Evolutionary conservation across 78 protist species (phyloP).

Genomic region (Isochrysis galbana): DNA sequence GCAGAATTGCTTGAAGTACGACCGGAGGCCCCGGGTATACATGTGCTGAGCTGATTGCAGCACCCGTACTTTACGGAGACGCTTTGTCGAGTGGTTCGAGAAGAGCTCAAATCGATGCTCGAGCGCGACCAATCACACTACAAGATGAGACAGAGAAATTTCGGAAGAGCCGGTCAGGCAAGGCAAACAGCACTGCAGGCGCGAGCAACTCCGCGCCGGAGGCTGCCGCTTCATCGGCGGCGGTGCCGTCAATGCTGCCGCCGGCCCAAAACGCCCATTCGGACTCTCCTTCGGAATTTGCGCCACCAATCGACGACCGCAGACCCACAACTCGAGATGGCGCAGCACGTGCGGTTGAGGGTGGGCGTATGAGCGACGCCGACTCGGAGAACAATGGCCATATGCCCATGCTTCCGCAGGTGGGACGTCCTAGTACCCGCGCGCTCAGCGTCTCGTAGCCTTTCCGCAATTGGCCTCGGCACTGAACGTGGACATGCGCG

Average conservation of each 20-base stretch:
- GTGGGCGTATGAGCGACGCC: too few species aligned
- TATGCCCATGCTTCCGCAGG: not conserved
- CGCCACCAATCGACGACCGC: too few species aligned
- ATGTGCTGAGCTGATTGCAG: not conserved
- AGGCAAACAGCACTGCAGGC: too few species aligned
- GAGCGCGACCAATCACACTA: not conserved
- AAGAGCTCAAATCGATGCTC: not conserved
- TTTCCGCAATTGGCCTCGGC: constrained; percentile 5
- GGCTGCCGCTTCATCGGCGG: too few species aligned
- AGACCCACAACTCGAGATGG: too few species aligned
- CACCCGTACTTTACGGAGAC: constrained; percentile 20
- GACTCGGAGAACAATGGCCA: too few species aligned
- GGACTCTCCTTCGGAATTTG: too few species aligned
- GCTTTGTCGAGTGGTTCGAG: not conserved
- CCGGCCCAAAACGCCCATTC: too few species aligned
- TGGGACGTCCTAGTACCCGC: not conserved
- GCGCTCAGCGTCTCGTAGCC: constrained; percentile 5
- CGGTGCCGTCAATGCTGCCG: too few species aligned
- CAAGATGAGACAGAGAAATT: not conserved
- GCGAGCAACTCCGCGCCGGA: too few species aligned
- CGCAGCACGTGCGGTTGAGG: too few species aligned
- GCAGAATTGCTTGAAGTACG: not conserved
- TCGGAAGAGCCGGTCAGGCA: too few species aligned
- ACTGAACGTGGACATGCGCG: not conserved
- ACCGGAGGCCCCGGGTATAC: not conserved